These are phyloP conservation scores for Skeletonema menzelii DNA, from an alignment of 108 stramenopile species.

Conservation along the genomic window DNA sequence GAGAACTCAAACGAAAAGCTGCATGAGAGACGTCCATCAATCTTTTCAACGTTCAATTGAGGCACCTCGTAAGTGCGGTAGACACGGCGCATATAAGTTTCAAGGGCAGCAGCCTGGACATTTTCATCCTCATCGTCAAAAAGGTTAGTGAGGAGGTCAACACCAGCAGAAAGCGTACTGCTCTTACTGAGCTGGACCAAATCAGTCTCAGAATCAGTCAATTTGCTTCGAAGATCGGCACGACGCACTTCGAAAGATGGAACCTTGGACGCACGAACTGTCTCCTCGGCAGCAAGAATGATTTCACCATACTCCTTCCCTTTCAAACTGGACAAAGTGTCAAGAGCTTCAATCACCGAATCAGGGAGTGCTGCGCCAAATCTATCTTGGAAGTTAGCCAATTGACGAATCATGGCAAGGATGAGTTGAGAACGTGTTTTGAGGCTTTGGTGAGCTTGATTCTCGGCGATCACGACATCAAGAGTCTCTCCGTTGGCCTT, in stretches of 20 bases:
- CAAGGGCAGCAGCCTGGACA: slow-evolving; percentile 74
- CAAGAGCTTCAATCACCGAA: slow-evolving; percentile 60
- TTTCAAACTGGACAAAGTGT: slow-evolving; percentile 61
- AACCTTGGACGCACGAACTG: slow-evolving; percentile 75
- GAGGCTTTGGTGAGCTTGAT: slow-evolving; percentile 80
- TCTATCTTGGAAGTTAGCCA: slow-evolving; percentile 74
- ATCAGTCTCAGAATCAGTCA: slow-evolving; percentile 65
- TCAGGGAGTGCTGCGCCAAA: slow-evolving; percentile 63
- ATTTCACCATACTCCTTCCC: slow-evolving; percentile 90
- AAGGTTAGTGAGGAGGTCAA: slow-evolving; percentile 90
- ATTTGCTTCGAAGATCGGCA: slow-evolving; percentile 75
- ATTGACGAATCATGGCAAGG: slow-evolving; percentile 75
- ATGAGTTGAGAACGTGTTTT: slow-evolving; percentile 50
- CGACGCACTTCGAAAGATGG: slow-evolving; percentile 82
- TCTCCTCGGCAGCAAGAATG: slow-evolving; percentile 70
- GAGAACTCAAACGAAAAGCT: slow-evolving; percentile 88
- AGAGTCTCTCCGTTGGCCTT: slow-evolving; percentile 83
- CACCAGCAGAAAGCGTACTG: slow-evolving; percentile 87
- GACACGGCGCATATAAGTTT: slow-evolving; percentile 92
- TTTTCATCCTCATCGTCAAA: slow-evolving; percentile 75
- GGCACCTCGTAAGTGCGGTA: slow-evolving; percentile 93
- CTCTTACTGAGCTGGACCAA: slow-evolving; percentile 67
- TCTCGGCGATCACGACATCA: slow-evolving; percentile 80
- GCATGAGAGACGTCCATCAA: slow-evolving; percentile 74
- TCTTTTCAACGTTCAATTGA: slow-evolving; percentile 57